phyloP scores from a whole-genome alignment of 2,329 filamentous ascomycete species.

The Colletotrichum tabaci region DNA sequence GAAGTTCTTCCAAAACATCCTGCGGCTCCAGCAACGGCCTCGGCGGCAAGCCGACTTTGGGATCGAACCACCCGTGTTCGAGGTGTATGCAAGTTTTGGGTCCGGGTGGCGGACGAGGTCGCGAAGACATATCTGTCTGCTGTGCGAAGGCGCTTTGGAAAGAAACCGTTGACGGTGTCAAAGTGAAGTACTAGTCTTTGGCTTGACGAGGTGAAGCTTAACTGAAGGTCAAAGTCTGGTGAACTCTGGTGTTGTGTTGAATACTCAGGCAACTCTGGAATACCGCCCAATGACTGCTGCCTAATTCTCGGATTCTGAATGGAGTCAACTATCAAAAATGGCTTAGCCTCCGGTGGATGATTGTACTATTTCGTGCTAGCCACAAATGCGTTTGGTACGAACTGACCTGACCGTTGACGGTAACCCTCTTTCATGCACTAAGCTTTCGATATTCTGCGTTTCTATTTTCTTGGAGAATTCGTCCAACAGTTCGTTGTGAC shows the following conservation, averaged over 20 bases:
- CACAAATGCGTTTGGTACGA: no score
- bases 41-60: rapidly evolving
- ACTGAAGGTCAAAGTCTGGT: no score
- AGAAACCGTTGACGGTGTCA: background rate
- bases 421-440: no score
- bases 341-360: background rate
- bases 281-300: background rate
- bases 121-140: background rate
- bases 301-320: background rate
- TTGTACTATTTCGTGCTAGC: no score
- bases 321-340: background rate
- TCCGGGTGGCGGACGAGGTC: background rate
- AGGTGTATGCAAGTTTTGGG: background rate
- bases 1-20: background rate
- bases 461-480: no score
- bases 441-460: no score
- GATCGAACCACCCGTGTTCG: background rate
- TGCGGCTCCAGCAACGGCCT: background rate
- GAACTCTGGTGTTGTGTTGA: no score
- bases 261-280: no score
- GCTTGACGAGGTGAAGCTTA: no score
- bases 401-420: no score
- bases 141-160: background rate
- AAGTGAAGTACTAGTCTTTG: no score
- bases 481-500: no score